Base-by-base conservation (phyloP, 2,329 filamentous ascomycete species). In the Chaetomium strumarium region DNA sequence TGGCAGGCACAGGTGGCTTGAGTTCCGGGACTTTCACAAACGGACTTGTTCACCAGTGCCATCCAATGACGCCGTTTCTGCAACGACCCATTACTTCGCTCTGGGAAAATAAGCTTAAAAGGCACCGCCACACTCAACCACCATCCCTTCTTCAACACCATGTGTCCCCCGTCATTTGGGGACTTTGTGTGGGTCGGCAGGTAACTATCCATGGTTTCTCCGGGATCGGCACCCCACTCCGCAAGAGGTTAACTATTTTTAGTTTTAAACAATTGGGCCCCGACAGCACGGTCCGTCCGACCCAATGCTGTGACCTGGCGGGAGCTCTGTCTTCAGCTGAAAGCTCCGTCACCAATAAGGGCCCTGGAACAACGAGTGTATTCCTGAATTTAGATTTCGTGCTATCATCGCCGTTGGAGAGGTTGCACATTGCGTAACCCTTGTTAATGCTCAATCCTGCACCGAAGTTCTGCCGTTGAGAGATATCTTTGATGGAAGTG, bases 361-460 rank as follows among this genome's bases (percentile, higher is more conserved):
- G 41, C 7, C 3, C 20, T 39, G 7, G 3, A 13, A 31, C 24
- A 4, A 30, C 14, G 39, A 36, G 40, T 19, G 16, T 49, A 53
- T n/a, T 61, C 56, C 59, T 45, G 50, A 61, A 24, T 55, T 61
- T 60, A 61, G 59, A 13, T 31, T 12, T 55, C 39, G 50, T 53
- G 50, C 48, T 44, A 52, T 52, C 40, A 30, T 31, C 43, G 49
- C 43, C 49, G 50, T 31, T 51, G 43, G 33, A 55, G 29, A 43
- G 44, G 43, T 19, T 20, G 24, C 40, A 37, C 44, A 20, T 16
- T 24, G 33, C 33, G 11, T 29, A 14, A 34, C 33, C 34, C 24
- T 44, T 51, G 17, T 31, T 20, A 36, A 36, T 40, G 17, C 16
- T 11, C 7, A 24, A 24, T 43, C 29, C 24, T 1, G 29, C 17